Conservation (phyloP, 805 yeast species). For the Candida chilensis region DNA sequence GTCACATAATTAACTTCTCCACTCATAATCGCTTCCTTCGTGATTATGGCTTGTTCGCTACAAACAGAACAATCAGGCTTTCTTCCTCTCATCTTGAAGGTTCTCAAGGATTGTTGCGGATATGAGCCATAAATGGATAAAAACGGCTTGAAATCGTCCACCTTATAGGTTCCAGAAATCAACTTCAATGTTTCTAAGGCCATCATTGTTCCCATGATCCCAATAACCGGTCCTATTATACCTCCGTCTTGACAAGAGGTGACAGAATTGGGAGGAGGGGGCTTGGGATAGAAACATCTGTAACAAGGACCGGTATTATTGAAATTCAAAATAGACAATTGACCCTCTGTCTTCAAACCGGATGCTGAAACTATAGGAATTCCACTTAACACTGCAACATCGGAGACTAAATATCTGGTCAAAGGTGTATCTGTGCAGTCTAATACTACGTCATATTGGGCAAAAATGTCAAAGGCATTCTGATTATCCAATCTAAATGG, state of each 20-base stretch:
- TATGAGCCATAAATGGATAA: slow-evolving; percentile 61
- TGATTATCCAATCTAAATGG: slow-evolving; percentile 37
- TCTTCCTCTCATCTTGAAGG: slow-evolving; percentile 72
- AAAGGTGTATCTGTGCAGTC: slow-evolving; percentile 96
- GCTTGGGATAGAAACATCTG: slow-evolving; percentile 84
- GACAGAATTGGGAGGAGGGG: slow-evolving; percentile 80
- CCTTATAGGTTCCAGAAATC: slow-evolving; percentile 41
- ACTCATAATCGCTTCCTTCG: slow-evolving; percentile 31
- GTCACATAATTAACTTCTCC: slow-evolving; percentile 51
- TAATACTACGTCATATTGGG: slow-evolving; percentile 63
- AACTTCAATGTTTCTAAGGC: slow-evolving; percentile 82
- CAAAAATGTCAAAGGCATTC: slow-evolving; percentile 58
- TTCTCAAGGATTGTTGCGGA: slow-evolving; percentile 55
- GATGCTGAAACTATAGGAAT: slow-evolving; percentile 85
- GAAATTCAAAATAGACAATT: slow-evolving; percentile 68
- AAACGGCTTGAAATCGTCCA: slow-evolving; percentile 54
- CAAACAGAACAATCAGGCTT: slow-evolving; percentile 57
- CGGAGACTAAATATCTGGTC: slow-evolving; percentile 80
- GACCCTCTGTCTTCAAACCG: slow-evolving; percentile 89
- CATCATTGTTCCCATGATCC: slow-evolving; percentile 81
- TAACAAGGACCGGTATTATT: slow-evolving; percentile 77
- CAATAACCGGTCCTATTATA: slow-evolving; percentile 94
- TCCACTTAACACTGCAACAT: slow-evolving; percentile 60
- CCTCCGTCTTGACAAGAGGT: slow-evolving; percentile 91
- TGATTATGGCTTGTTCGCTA: slow-evolving; percentile 42